Evolutionary conservation across 2,329 filamentous ascomycete species (phyloP).

Genomic region (Pseudogymnoascus sp.): DNA sequence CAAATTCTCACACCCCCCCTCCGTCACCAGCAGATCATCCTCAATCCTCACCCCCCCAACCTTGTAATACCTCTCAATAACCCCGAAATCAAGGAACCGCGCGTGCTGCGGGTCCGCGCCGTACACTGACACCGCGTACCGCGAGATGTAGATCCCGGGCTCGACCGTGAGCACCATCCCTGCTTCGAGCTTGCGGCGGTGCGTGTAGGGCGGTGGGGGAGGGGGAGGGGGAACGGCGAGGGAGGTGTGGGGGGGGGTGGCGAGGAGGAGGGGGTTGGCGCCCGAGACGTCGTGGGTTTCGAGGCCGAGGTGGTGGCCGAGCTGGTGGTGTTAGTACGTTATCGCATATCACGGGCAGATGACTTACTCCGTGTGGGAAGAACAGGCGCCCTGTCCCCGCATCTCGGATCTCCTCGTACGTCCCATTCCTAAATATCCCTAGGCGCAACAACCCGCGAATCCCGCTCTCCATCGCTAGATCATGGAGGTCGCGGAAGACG

Average conservation of each 20-base stretch:
- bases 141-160: slow-evolving; percentile 69
- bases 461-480: slow-evolving; percentile 63
- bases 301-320: slow-evolving; percentile 57
- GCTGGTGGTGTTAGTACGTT: slow-evolving; percentile 8
- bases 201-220: background rate
- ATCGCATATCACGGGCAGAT: background rate
- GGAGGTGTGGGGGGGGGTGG: slow-evolving; percentile 8
- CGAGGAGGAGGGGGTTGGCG: slow-evolving; percentile 29
- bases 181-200: background rate
- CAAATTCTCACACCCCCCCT: slow-evolving; percentile 72
- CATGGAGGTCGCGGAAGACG: slow-evolving; percentile 63
- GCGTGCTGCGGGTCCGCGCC: slow-evolving; percentile 49
- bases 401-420: slow-evolving; percentile 42
- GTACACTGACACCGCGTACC: slow-evolving; percentile 64
- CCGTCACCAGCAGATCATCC: slow-evolving; percentile 76
- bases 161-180: slow-evolving; percentile 69
- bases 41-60: slow-evolving; percentile 91
- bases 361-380: slow-evolving; percentile 50
- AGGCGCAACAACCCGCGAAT: slow-evolving; percentile 61
- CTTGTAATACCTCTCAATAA: slow-evolving; percentile 60
- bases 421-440: slow-evolving; percentile 61
- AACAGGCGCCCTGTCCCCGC: slow-evolving; percentile 51
- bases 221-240: background rate
- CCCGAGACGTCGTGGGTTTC: slow-evolving; percentile 54
- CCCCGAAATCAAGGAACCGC: slow-evolving; percentile 55